phyloP scores from a whole-genome alignment of 305 asterid species.

The Rubia tinctorum region DNA sequence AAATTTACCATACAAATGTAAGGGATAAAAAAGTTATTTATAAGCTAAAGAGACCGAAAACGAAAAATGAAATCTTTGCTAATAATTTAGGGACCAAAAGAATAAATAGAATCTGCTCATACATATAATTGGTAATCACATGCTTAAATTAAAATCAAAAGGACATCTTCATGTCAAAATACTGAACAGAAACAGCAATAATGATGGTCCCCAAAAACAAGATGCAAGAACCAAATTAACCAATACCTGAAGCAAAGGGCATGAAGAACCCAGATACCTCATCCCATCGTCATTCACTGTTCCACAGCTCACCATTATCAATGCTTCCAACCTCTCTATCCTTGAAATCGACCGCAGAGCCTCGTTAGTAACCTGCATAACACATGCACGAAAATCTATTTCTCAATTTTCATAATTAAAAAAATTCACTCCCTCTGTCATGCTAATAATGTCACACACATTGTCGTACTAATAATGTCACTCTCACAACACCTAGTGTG shows the following conservation, averaged over 20 bases:
- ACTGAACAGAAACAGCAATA: background rate
- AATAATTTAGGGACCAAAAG: no score
- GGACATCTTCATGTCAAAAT: background rate
- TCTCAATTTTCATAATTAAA: no score
- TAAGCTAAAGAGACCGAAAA: no score
- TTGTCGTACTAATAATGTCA: no score
- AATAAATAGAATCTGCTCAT: no score
- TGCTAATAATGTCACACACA: no score
- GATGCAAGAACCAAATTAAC: background rate
- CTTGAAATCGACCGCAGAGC: conserved; percentile 49
- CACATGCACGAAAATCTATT: background rate
- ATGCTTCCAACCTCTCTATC: conserved; percentile 57
- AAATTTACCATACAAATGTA: no score
- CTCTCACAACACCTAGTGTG: no score
- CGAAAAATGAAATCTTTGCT: no score
- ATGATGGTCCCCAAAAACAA: background rate
- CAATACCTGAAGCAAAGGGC: conserved; percentile 68
- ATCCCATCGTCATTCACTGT: conserved; percentile 52
- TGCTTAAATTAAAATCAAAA: background rate
- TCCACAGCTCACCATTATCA: conserved; percentile 61
- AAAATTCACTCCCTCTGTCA: no score
- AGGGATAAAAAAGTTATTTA: no score
- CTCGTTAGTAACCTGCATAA: conserved; percentile 51
- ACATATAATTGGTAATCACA: no score
- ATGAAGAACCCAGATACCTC: conserved; percentile 50